Percentiles rank a stretch among this genome's conserved stretches.
phyloP scores from a whole-genome alignment of 768 basidiomycete genomes.

The Boletus sp. region DNA sequence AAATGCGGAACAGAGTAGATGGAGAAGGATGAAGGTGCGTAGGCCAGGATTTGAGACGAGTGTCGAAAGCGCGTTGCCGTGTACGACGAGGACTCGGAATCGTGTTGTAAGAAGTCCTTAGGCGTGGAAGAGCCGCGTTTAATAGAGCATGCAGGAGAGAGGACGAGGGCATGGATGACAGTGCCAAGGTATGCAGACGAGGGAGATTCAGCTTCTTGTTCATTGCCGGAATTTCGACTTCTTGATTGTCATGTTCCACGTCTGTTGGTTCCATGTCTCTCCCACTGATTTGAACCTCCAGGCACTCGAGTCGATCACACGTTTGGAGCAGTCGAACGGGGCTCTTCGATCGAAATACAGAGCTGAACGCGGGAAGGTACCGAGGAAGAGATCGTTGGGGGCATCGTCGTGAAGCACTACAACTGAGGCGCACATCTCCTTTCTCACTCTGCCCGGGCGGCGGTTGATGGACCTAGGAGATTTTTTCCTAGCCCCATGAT shows the following conservation, averaged over 20 bases:
- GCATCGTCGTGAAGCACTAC: too few species aligned
- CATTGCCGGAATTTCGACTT: conserved; percentile 23
- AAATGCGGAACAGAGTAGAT: conserved; percentile 42
- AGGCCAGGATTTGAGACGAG: conserved; percentile 70
- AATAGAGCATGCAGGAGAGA: conserved; percentile 61
- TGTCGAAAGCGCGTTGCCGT: conserved; percentile 57
- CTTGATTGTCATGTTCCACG: conserved; percentile 33
- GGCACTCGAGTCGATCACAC: conserved; percentile 56
- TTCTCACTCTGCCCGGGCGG: too few species aligned
- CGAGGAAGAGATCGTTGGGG: too few species aligned
- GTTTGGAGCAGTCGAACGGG: conserved; percentile 55
- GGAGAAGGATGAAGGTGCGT: conserved; percentile 58
- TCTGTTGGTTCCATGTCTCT: conserved; percentile 56
- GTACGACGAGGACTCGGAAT: conserved; percentile 58
- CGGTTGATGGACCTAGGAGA: too few species aligned
- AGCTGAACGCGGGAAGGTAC: conserved; percentile 42
- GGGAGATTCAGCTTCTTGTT: conserved; percentile 49
- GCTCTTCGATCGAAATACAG: conserved; percentile 30
- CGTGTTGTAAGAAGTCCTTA: conserved; percentile 56
- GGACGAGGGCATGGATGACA: conserved; percentile 68
- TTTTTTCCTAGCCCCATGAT: too few species aligned
- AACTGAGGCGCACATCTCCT: too few species aligned
- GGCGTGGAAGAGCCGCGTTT: conserved; percentile 55
- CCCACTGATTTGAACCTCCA: conserved; percentile 66
- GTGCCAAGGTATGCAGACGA: conserved; percentile 54